Base-by-base conservation (phyloP, 805 yeast genomes). In the Metschnikowia lochheadii region DNA sequence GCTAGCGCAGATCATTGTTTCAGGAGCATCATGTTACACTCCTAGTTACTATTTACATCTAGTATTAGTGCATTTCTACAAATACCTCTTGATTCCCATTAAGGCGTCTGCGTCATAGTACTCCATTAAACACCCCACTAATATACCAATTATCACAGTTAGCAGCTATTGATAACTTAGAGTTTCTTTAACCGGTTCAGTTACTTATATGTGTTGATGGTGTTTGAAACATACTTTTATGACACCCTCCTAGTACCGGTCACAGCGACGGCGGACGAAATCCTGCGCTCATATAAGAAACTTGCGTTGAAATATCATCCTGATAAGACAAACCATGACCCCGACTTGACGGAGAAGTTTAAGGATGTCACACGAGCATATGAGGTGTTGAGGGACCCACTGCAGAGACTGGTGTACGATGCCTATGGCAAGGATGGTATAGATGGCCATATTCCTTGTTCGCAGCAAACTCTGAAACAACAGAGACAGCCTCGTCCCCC, bases 281-380 rank as follows among this genome's bases (percentile, higher is more conserved):
- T 73, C 31, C 89, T 72, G 10, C 62, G 59, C 23, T 60, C 72
- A 0, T 69, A 70, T 48, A 69, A 68, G 49, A 67, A 63, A 47
- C 61, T 64, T 48, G 80, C 83, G 2, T 60, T 79, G 44, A 71
- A 71, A 58, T 79, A 75, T 60, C 91, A 85, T 61, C 91, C 91
- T 0, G 91, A 85, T 61, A 80, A 81, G 57, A 80, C 80, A 18
- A 70, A 72, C 50, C 78, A 73, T 54, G 66, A 79, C 15, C 79
- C 78, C 6, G 75, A 68, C 29, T 70, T 79, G 36, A 79, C 81
- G 3, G 76, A 74, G 51, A 69, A 66, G 53, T 87, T 85, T 67
- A 83, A 83, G 66, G 80, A 77, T 48, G 73, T 85, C 38, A 80
- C 84, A 2, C 74, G 76, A 43, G 91, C 92, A 0, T 87, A 87